These are phyloP conservation scores for Mortierella sp. DNA, from an alignment of 371 early-diverging fungal genomes.

Conservation along the genomic window DNA sequence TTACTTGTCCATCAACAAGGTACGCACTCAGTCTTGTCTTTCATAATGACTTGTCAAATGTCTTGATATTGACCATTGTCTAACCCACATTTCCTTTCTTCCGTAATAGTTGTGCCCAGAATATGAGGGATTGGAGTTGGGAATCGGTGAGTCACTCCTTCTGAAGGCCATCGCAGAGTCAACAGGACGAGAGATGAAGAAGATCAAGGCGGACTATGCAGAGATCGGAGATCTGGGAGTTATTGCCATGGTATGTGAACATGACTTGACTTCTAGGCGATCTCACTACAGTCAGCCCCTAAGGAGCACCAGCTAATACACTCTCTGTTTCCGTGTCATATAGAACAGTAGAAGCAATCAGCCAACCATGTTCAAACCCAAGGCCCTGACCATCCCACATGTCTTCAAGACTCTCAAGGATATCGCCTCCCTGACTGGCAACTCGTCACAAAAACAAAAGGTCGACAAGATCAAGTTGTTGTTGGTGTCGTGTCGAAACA, in stretches of 20 bases:
- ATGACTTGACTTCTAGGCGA: not conserved
- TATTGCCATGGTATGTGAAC: constrained; percentile 81
- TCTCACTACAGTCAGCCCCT: not conserved
- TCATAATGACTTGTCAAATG: not conserved
- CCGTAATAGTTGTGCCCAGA: constrained; percentile 90
- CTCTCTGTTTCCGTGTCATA: not conserved
- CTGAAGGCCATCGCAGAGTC: constrained; percentile 95
- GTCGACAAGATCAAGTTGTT: constrained; percentile 87
- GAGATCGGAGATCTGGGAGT: constrained; percentile 93
- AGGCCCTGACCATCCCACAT: constrained; percentile 81
- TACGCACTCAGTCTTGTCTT: constrained; percentile 32
- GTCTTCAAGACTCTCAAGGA: constrained; percentile 93
- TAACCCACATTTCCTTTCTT: not conserved
- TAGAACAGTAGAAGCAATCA: constrained; percentile 84
- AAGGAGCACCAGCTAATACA: not conserved
- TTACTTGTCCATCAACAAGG: constrained; percentile 95
- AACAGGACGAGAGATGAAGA: constrained; percentile 81
- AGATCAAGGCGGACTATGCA: constrained; percentile 85
- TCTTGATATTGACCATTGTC: not conserved
- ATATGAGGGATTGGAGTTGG: constrained; percentile 96
- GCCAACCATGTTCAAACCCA: constrained; percentile 81
- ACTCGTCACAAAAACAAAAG: constrained; percentile 85
- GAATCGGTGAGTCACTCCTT: constrained; percentile 95
- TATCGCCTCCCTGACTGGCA: constrained; percentile 88
- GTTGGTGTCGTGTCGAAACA: constrained; percentile 85